Evolutionary conservation across 805 yeast genomes (phyloP), one percentile per base, ranked within the genome.

Genomic region (Debaryomyces prosopidis): DNA sequence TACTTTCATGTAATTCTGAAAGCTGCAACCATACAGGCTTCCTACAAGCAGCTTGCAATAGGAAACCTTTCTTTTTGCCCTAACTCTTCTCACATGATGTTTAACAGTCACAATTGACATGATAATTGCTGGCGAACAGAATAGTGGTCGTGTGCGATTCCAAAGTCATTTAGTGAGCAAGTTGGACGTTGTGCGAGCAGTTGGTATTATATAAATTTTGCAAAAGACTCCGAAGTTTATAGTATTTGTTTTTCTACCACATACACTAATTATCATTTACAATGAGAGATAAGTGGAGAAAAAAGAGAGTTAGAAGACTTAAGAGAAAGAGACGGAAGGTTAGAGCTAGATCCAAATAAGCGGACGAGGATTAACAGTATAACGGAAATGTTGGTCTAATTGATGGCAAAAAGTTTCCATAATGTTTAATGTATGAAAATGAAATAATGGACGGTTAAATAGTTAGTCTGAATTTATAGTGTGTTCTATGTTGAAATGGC

Each of bases 311-410:
- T 79, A 91, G 98, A 89, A 89, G 98, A 89, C 88, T 92, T 76
- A 92, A 92, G 89, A 89, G 97, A 85, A 92, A 92, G 96, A 89
- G 98, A 87, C 97, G 98, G 97, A 92, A 92, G 96, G 97, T 92
- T 72, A 89, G 98, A 89, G 98, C 98, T 81, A 90, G 98, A 89
- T 89, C 96, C 84, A 88, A 88, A 85, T 88, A 87, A 87, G 82
- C 87, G 86, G 73, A 70, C 73, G 33, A 30, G 16, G 33, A 14
- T 30, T 30, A 14, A 30, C 33, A 30, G 16, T n/a, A n/a, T 30
- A 14, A 5, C 16, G 33, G 33, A 30, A 30, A 14, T 30, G 33
- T 14, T 30, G 33, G 33, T 30, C 16, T 30, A 30, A 30, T 12
- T n/a, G 33, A 30, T 30, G 33, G 33, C 16, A 30, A 30, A 12